These are phyloP conservation scores for Hypoxylon sp. DNA, from an alignment of 2,329 filamentous ascomycete genomes.

Conservation along the genomic window DNA sequence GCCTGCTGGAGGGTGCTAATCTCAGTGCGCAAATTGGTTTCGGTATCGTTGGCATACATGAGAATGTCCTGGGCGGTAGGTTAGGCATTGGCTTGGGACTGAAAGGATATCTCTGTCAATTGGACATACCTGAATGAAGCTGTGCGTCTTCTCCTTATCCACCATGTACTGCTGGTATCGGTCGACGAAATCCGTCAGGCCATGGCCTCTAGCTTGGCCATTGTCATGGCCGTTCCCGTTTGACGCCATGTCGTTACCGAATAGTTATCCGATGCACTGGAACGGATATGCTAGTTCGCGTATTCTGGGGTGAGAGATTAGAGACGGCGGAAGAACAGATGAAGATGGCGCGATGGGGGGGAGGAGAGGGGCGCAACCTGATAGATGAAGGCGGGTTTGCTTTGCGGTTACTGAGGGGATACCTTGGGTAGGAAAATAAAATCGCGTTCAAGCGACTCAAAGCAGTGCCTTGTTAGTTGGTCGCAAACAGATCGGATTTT, in stretches of 20 bases:
- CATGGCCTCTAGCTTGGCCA: slow-evolving; percentile 33
- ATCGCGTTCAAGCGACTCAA: not conserved
- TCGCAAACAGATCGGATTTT: not conserved
- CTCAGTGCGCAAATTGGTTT: slow-evolving; percentile 54
- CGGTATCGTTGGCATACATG: slow-evolving; percentile 54
- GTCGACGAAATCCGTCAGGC: slow-evolving; percentile 56
- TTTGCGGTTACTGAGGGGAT: not conserved
- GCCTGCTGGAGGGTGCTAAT: slow-evolving; percentile 53
- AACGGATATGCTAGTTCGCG: not conserved
- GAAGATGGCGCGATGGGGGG: not conserved
- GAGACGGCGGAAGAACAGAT: not conserved
- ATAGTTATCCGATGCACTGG: not conserved
- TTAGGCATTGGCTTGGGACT: slow-evolving; percentile 8
- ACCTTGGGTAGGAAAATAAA: not conserved
- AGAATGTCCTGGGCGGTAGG: slow-evolving; percentile 54
- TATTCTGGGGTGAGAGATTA: not conserved
- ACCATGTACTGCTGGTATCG: slow-evolving; percentile 55
- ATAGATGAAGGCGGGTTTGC: not conserved
- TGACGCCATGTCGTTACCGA: slow-evolving; percentile 19
- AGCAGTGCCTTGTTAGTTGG: not conserved
- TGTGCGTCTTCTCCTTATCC: slow-evolving; percentile 52
- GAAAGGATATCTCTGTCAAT: slow-evolving; percentile 5
- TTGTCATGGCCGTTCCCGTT: slow-evolving; percentile 6
- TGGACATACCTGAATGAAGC: slow-evolving; percentile 56
- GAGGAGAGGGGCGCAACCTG: not conserved